phyloP scores from a whole-genome alignment of 176 grass and related monocot genomes.

The Echinochloa phyllopogon region DNA sequence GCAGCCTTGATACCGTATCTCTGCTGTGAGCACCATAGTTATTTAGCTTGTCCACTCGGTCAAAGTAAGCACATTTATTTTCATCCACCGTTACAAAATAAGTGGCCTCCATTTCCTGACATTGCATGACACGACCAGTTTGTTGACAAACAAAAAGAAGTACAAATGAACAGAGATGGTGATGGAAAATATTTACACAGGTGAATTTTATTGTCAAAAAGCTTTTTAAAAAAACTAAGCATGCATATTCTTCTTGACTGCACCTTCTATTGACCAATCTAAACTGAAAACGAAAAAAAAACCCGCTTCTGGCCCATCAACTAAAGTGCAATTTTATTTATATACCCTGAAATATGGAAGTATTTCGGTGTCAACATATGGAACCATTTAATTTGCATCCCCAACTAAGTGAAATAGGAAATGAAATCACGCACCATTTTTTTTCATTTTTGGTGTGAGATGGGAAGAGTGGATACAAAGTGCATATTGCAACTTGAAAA shows the following conservation, averaged over 20 bases:
- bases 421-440: background rate
- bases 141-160: slow-evolving; percentile 28
- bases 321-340: background rate
- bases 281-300: background rate
- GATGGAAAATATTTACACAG: slow-evolving; percentile 12
- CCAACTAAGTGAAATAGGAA: background rate
- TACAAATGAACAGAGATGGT: slow-evolving; percentile 11
- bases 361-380: background rate
- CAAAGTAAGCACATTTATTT: slow-evolving; percentile 74
- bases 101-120: slow-evolving; percentile 76
- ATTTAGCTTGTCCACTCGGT: slow-evolving; percentile 73
- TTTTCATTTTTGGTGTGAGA: background rate
- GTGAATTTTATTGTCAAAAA: background rate
- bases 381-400: slow-evolving; percentile 25
- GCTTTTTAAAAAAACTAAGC: background rate
- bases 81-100: slow-evolving; percentile 69
- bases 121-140: slow-evolving; percentile 30
- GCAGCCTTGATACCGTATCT: slow-evolving; percentile 73
- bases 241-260: background rate
- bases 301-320: background rate
- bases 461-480: background rate
- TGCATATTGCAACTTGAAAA: slow-evolving; percentile 1
- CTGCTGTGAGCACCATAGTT: slow-evolving; percentile 68
- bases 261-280: background rate
- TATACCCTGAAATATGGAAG: background rate